These are phyloP conservation scores for Mycena maculata DNA, from an alignment of 768 basidiomycete genomes.

Conservation along the genomic window DNA sequence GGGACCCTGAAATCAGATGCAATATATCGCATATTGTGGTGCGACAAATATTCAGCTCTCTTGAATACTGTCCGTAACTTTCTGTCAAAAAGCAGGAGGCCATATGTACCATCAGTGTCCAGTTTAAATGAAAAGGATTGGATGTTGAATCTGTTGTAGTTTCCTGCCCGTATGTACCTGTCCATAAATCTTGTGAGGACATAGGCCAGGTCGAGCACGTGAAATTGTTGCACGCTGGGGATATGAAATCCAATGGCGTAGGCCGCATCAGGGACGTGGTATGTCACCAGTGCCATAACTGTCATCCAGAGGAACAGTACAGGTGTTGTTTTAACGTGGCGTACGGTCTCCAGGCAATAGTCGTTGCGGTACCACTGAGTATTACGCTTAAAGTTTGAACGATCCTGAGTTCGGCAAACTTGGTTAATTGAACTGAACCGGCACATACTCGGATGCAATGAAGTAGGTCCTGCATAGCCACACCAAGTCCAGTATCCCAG, in stretches of 20 bases:
- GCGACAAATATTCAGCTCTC: too few relatives aligned
- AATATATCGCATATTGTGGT: too few relatives aligned
- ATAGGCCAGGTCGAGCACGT: not conserved
- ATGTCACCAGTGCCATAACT: not conserved
- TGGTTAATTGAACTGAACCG: not conserved
- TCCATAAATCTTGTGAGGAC: conserved; percentile 11
- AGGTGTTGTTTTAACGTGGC: not conserved
- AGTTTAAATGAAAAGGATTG: not conserved
- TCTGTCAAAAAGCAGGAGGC: not conserved
- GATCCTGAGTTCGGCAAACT: not conserved
- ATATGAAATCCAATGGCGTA: conserved; percentile 14
- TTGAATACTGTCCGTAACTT: not conserved
- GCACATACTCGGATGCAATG: not conserved
- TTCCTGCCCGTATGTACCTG: conserved; percentile 6
- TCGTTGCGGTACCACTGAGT: not conserved
- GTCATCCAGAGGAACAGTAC: conserved; percentile 8
- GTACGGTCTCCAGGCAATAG: not conserved
- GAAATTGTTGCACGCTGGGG: not conserved
- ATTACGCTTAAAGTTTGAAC: not conserved
- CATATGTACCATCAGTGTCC: not conserved
- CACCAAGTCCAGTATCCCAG: not conserved
- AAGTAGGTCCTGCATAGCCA: not conserved
- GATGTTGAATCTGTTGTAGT: conserved; percentile 1
- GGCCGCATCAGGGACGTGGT: not conserved
- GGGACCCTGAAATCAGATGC: too few relatives aligned